These are phyloP conservation scores for Elaphomyces granulatus DNA, from an alignment of 495 filamentous ascomycete species.

Conservation along the genomic window DNA sequence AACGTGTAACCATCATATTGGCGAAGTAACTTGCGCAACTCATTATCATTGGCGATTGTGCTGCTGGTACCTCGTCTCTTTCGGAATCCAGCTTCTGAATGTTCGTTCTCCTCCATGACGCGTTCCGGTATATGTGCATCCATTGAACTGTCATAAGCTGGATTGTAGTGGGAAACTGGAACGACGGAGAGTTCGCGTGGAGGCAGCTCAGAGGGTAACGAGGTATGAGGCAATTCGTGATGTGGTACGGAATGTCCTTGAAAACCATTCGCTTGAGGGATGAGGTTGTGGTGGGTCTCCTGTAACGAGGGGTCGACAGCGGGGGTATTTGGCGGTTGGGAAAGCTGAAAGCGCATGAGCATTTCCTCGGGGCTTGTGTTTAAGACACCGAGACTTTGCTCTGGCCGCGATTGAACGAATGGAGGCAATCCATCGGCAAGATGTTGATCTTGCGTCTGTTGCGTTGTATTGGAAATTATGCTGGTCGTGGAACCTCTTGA, in stretches of 20 bases:
- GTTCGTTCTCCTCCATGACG: slow-evolving; percentile 47
- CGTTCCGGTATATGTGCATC: slow-evolving; percentile 53
- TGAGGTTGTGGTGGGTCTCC: slow-evolving; percentile 32
- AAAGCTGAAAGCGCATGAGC: slow-evolving; percentile 41
- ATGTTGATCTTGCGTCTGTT: slow-evolving; percentile 50
- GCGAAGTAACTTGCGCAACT: slow-evolving; percentile 71
- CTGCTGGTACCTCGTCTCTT: slow-evolving; percentile 55
- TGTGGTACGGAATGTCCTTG: slow-evolving; percentile 36
- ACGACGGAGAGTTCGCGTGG: slow-evolving; percentile 17
- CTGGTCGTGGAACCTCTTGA: slow-evolving; percentile 83
- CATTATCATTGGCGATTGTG: slow-evolving; percentile 76
- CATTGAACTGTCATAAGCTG: slow-evolving; percentile 46
- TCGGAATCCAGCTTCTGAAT: slow-evolving; percentile 44
- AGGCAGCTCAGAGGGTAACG: slow-evolving; percentile 19
- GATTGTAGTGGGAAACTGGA: slow-evolving; percentile 40
- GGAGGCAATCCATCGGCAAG: slow-evolving; percentile 33
- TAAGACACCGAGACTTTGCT: slow-evolving; percentile 34
- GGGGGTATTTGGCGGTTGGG: slow-evolving; percentile 38
- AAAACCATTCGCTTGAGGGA: slow-evolving; percentile 32
- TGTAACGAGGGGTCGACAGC: slow-evolving; percentile 37
- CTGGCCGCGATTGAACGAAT: slow-evolving; percentile 41
- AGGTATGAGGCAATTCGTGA: slow-evolving; percentile 28
- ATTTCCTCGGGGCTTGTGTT: slow-evolving; percentile 48
- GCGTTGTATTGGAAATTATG: slow-evolving; percentile 53
- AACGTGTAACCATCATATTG: slow-evolving; percentile 60